Conservation (phyloP, 2,329 filamentous ascomycete genomes). For the Ceratocystis variospora region DNA sequence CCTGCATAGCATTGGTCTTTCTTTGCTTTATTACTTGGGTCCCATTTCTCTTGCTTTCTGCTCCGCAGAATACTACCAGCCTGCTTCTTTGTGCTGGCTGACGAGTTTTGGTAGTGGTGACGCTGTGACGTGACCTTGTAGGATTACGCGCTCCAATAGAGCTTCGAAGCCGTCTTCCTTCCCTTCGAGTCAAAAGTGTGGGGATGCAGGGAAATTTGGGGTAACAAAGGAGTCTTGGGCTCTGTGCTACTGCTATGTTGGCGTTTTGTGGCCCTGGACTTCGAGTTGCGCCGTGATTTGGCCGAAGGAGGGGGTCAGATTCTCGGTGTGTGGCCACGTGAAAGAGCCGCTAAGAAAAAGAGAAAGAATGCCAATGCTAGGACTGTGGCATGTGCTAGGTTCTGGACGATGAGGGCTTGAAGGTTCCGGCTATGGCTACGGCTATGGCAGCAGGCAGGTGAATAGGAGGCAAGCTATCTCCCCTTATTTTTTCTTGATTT, state of each 20-base stretch:
- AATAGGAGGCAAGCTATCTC: not conserved
- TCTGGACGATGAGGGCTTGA: not conserved
- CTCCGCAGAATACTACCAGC: too few species aligned
- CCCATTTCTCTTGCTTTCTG: too few species aligned
- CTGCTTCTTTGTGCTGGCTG: too few species aligned
- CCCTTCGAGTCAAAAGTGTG: slow-evolving; percentile 1
- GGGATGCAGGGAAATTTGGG: not conserved
- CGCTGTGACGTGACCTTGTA: not conserved
- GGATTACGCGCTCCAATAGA: slow-evolving; percentile 8
- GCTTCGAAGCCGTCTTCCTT: not conserved
- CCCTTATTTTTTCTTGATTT: not conserved
- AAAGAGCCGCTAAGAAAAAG: slow-evolving; percentile 2
- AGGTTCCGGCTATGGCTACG: not conserved
- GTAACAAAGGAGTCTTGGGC: slow-evolving; percentile 3
- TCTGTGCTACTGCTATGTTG: not conserved
- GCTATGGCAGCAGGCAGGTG: not conserved
- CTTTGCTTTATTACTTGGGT: too few species aligned
- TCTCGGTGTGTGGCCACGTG: not conserved
- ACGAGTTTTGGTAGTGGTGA: too few species aligned
- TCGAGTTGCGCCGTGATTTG: slow-evolving; percentile 7
- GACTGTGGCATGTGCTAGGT: not conserved
- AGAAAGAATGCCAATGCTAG: not conserved
- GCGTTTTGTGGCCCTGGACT: not conserved
- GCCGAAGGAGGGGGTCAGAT: slow-evolving; percentile 8
- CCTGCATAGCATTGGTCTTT: too few species aligned